These are phyloP conservation scores for Phytophthora podocarpi DNA, from an alignment of 352 stramenopile genomes.

Conservation along the genomic window DNA sequence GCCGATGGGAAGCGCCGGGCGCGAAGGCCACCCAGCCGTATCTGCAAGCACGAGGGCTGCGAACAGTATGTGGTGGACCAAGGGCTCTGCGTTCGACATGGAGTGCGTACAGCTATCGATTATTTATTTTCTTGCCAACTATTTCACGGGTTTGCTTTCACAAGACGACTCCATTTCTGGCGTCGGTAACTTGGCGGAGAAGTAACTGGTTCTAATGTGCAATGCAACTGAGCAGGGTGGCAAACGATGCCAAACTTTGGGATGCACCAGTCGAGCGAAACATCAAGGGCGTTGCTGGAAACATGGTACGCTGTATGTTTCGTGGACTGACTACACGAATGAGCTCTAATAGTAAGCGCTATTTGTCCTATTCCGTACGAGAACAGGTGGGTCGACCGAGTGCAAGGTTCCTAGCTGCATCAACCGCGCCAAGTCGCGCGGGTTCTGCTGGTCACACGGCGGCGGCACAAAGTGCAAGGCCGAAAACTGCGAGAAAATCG, in stretches of 20 bases:
- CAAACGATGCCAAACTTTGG: slow-evolving; percentile 62
- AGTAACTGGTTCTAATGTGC: slow-evolving; percentile 6
- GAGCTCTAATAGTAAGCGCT: not conserved
- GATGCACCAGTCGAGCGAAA: slow-evolving; percentile 76
- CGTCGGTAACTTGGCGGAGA: not conserved
- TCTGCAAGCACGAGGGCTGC: slow-evolving; percentile 75
- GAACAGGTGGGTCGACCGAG: slow-evolving; percentile 61
- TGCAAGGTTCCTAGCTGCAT: slow-evolving; percentile 75
- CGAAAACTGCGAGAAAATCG: slow-evolving; percentile 74
- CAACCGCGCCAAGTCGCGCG: slow-evolving; percentile 86
- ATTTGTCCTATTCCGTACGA: slow-evolving; percentile 2
- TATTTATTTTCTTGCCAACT: slow-evolving; percentile 4
- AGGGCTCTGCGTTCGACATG: slow-evolving; percentile 75
- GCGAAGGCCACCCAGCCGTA: slow-evolving; percentile 57
- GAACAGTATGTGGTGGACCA: slow-evolving; percentile 84
- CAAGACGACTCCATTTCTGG: not conserved
- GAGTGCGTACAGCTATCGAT: slow-evolving; percentile 45
- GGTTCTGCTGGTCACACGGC: slow-evolving; percentile 87
- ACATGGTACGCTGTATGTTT: slow-evolving; percentile 42
- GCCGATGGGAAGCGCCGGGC: slow-evolving; percentile 59
- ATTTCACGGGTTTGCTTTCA: not conserved
- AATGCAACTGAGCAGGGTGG: slow-evolving; percentile 45
- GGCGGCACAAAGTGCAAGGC: slow-evolving; percentile 83
- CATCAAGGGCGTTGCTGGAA: slow-evolving; percentile 77
- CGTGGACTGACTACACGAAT: not conserved